Evolutionary conservation across 257 asterid genomes (phyloP).

Genomic region (Gentiana dahurica): DNA sequence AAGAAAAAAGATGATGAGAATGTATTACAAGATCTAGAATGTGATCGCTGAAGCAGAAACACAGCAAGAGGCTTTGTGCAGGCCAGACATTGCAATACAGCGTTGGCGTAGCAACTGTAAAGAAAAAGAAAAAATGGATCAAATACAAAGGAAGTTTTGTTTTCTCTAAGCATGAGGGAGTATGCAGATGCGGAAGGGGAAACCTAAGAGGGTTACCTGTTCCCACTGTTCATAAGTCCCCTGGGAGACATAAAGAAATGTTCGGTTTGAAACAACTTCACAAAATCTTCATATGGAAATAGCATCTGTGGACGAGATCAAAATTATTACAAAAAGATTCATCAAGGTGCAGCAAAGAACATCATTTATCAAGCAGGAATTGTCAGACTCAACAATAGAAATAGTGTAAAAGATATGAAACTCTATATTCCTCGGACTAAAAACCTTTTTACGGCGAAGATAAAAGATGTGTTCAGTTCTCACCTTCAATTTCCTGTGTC

Average conservation of each 20-base stretch:
- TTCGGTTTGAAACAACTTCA: constrained; percentile 59
- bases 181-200: constrained; percentile 7
- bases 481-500: constrained; percentile 57
- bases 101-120: constrained; percentile 90
- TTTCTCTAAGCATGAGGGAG: too few species aligned
- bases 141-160: too few species aligned
- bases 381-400: too few species aligned
- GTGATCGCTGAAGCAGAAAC: constrained; percentile 67
- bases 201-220: constrained; percentile 38
- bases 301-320: constrained; percentile 48
- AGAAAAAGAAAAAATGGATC: constrained; percentile 3
- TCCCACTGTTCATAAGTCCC: constrained; percentile 79
- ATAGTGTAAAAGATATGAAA: too few species aligned
- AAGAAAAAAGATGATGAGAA: constrained; percentile 1
- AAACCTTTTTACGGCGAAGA: not conserved
- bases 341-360: not conserved
- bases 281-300: constrained; percentile 79
- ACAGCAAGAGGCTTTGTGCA: constrained; percentile 70
- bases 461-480: constrained; percentile 5
- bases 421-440: not conserved
- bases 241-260: constrained; percentile 44
- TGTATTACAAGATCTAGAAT: constrained; percentile 62
- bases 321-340: constrained; percentile 11
- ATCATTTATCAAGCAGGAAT: not conserved
- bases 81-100: constrained; percentile 79